Evolutionary conservation across 148 eudicot species (phyloP).

Genomic region (Diospyros lotus): DNA sequence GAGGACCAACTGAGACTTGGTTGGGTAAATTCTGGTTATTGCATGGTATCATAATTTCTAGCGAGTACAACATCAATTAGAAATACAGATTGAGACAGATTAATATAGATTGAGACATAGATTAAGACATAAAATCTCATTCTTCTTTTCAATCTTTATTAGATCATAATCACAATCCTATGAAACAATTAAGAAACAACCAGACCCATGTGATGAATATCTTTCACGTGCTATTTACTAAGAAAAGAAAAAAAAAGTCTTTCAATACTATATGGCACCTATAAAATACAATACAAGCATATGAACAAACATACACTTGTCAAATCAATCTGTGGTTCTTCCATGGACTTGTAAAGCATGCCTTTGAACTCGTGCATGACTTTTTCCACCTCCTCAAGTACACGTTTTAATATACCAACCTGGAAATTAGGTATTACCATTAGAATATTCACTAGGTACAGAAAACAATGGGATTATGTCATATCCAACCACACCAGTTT

Average conservation of each 20-base stretch:
- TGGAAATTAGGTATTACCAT: constrained; percentile 25
- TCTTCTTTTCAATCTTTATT: neutral
- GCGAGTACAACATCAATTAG: neutral
- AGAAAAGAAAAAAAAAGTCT: too few species aligned
- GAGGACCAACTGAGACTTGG: neutral
- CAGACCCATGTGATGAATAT: too few species aligned
- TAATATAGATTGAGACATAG: neutral
- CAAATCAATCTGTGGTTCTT: constrained; percentile 83
- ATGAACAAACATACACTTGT: constrained; percentile 47
- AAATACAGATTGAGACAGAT: neutral
- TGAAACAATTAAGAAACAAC: neutral
- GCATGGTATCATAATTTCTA: neutral
- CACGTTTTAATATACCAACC: constrained; percentile 97
- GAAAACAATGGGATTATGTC: neutral
- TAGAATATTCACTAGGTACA: constrained; percentile 10
- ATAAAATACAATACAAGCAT: neutral
- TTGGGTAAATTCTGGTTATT: neutral
- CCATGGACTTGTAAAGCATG: constrained; percentile 84
- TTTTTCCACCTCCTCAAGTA: constrained; percentile 97
- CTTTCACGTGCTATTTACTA: too few species aligned
- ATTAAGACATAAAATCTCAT: neutral
- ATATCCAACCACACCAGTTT: neutral
- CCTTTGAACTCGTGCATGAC: constrained; percentile 95
- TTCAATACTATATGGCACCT: neutral
- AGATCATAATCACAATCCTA: neutral